Percentiles rank a stretch among this genome's conserved stretches.
Conservation (phyloP, 225 moss, liverwort and hornwort species). For the Marchantia paleacea region DNA sequence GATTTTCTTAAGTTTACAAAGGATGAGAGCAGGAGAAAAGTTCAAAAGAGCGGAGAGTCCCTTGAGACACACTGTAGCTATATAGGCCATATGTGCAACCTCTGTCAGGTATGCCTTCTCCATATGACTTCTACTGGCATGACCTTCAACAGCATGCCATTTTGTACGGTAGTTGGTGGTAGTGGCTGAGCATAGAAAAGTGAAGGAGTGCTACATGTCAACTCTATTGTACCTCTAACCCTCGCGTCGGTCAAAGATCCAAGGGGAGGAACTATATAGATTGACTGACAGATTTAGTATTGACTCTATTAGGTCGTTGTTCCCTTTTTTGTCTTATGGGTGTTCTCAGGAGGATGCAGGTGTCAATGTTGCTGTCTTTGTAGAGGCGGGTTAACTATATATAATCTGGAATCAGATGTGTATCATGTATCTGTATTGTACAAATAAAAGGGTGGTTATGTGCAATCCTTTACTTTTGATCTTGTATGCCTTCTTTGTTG, state of each 20-base stretch:
- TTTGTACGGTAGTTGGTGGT: conserved; percentile 44
- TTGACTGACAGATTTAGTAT: conserved; percentile 28
- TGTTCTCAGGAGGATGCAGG: conserved; percentile 32
- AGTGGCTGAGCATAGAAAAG: conserved; percentile 21
- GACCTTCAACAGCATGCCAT: conserved; percentile 36
- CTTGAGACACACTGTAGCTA: conserved; percentile 46
- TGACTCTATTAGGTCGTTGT: conserved; percentile 24
- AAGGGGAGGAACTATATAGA: conserved; percentile 18
- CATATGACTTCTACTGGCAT: conserved; percentile 35
- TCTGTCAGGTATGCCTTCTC: conserved; percentile 50
- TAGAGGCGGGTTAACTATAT: conserved; percentile 26
- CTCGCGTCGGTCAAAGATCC: conserved; percentile 19
- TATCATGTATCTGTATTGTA: conserved; percentile 51
- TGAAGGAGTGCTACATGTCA: conserved; percentile 27
- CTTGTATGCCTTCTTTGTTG: conserved; percentile 6
- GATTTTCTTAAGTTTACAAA: conserved; percentile 27
- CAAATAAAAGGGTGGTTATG: conserved; percentile 48
- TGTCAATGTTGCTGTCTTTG: conserved; percentile 31
- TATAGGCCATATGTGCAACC: conserved; percentile 47
- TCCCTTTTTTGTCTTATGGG: conserved; percentile 19
- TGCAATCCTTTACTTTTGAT: conserved; percentile 9
- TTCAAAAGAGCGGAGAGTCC: conserved; percentile 30
- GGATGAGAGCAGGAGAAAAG: conserved; percentile 18
- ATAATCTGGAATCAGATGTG: conserved; percentile 42
- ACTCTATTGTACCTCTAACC: conserved; percentile 23